These are phyloP conservation scores for Eucalyptus erythrocorys DNA, from an alignment of 345 rosid species.

Conservation along the genomic window DNA sequence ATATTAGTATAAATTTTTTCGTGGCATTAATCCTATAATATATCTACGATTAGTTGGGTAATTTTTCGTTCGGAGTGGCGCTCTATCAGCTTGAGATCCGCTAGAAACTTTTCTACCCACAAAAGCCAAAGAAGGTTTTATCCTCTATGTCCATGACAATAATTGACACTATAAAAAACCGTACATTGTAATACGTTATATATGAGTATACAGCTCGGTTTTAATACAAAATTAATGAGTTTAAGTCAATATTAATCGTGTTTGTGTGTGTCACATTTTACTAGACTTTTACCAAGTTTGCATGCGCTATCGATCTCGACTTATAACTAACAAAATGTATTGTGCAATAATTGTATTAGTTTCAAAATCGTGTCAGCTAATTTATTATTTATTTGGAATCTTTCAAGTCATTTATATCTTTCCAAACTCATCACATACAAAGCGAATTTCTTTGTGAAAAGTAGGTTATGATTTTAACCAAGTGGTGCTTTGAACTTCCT, in stretches of 20 bases:
- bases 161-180: not conserved
- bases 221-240: not conserved
- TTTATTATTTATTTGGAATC: not conserved
- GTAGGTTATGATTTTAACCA: not conserved
- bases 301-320: not conserved
- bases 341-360: not conserved
- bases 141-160: not conserved
- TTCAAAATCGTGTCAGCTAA: not conserved
- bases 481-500: not conserved
- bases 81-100: too few relatives aligned
- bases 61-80: too few relatives aligned
- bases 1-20: accelerated
- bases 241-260: not conserved
- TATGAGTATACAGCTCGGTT: not conserved
- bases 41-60: too few relatives aligned
- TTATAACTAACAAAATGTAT: not conserved
- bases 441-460: not conserved
- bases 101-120: too few relatives aligned
- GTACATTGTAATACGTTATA: accelerated
- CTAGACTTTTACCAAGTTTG: not conserved
- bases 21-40: too few relatives aligned
- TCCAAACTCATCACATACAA: not conserved
- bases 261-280: not conserved
- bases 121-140: not conserved
- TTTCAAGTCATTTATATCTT: not conserved